These are phyloP conservation scores for Carpinus fangiana DNA, from an alignment of 306 rosid genomes.

Conservation along the genomic window DNA sequence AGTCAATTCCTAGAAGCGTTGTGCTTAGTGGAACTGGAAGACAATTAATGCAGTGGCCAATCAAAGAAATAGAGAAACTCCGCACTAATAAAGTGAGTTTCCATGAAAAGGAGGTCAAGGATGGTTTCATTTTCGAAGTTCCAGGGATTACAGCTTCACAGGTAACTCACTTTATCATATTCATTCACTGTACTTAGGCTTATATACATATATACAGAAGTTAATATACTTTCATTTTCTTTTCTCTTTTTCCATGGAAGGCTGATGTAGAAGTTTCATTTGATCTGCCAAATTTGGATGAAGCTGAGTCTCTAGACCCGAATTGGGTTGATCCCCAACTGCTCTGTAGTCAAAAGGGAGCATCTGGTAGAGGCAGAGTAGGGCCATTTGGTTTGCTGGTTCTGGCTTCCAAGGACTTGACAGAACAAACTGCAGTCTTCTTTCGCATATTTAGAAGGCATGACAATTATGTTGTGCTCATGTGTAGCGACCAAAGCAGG, in stretches of 20 bases:
- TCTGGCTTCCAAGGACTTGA: constrained; percentile 53
- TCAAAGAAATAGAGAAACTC: constrained; percentile 49
- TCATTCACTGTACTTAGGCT: background rate
- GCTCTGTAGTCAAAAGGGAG: constrained; percentile 44
- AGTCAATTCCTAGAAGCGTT: constrained; percentile 59
- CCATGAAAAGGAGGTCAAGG: constrained; percentile 20
- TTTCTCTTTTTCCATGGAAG: constrained; percentile 24
- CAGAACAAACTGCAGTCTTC: constrained; percentile 57
- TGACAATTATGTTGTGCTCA: constrained; percentile 46
- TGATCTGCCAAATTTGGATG: constrained; percentile 38
- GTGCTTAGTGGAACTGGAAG: constrained; percentile 51
- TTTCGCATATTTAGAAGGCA: constrained; percentile 44
- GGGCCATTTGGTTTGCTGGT: constrained; percentile 67
- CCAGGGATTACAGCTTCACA: constrained; percentile 59
- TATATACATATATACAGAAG: background rate
- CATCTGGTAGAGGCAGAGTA: constrained; percentile 36
- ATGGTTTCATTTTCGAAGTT: constrained; percentile 48
- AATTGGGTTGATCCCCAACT: constrained; percentile 45
- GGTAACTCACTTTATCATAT: constrained; percentile 32
- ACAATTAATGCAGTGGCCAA: constrained; percentile 67
- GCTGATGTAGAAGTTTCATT: constrained; percentile 60
- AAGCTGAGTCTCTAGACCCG: constrained; percentile 41
- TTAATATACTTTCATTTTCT: background rate
- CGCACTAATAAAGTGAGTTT: constrained; percentile 35
- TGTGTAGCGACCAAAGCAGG: constrained; percentile 83